Base-by-base conservation (phyloP, 352 stramenopile species). In the Pythium scleroteichum region DNA sequence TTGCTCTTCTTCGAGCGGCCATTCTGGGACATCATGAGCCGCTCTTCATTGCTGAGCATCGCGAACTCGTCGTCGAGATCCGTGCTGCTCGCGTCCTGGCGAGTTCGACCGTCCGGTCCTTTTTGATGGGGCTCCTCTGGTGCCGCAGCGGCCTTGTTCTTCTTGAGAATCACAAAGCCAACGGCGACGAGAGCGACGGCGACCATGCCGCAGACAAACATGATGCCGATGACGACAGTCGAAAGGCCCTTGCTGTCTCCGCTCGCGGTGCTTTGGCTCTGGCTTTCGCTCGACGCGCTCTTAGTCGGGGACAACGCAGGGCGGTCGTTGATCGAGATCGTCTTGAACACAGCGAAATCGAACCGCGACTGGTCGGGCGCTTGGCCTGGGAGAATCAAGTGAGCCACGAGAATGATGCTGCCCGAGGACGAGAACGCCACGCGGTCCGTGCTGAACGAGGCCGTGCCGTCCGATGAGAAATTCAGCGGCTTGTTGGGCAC, bases 31-130 rank as follows among this genome's bases (percentile, higher is more conserved):
- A 67, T 73, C 64, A 92, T 87, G 7, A 79, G 76, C 20, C 63
- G 58, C 66, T 92, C 82, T 48, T 87, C 56, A 53, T 87, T 79
- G 48, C 82, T 92, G 22, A 92, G 79, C 82, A 92, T 92, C 19
- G 78, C 82, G 62, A 92, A 92, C 52, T 89, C 76, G 55, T 92
- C 76, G 27, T 84, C 82, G 9, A 85, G 68, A 12, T 62, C 46
- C 3, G 55, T 61, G 29, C 45, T 75, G 33, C 73, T 72, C 17
- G 66, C 71, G 44, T 70, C 66, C n/a, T 52, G 19, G 59, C 73
- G 9, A 46, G 66, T 23, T 63, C 52, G 14, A 12, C 9, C 26
- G 58, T 68, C 13, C 41, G 60, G 49, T 5, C 72, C 57, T 51
- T 65, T 57, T 64, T 73, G 35, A 20, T 44, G 38, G 17, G 22